These are phyloP conservation scores for Puccinia polysora DNA, from an alignment of 1,284 basidiomycete genomes.

Conservation along the genomic window DNA sequence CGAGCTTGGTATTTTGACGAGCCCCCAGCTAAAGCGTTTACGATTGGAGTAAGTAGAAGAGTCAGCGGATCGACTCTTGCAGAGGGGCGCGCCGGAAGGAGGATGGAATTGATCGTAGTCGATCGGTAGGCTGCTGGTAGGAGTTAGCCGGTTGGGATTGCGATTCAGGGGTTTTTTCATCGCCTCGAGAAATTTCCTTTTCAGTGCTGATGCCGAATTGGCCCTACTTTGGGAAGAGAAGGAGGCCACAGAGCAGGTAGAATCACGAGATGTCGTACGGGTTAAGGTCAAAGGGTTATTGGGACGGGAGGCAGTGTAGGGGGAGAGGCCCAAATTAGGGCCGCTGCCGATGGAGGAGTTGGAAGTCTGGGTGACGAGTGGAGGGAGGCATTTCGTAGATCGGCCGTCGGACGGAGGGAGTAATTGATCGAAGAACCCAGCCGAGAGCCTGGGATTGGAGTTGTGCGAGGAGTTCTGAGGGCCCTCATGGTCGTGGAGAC, in stretches of 20 bases:
- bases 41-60: not conserved
- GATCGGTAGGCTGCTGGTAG: slow-evolving; percentile 16
- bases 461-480: not conserved
- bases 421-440: not conserved
- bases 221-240: not conserved
- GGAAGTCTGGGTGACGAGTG: slow-evolving; percentile 8
- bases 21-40: slow-evolving; percentile 4
- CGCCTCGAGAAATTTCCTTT: slow-evolving; percentile 29
- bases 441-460: not conserved
- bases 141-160: slow-evolving; percentile 1
- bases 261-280: slow-evolving; percentile 9
- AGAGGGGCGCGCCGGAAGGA: not conserved
- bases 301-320: not conserved
- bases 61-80: slow-evolving; percentile 23
- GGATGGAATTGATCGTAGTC: not conserved
- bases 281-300: slow-evolving; percentile 1
- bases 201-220: not conserved
- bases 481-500: not conserved
- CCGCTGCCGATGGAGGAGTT: not conserved
- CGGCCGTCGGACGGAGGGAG: not conserved
- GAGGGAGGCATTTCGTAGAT: not conserved
- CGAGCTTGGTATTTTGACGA: not conserved
- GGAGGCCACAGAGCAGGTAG: slow-evolving; percentile 4
- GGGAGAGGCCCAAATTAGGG: too few species aligned
- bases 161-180: slow-evolving; percentile 17